Conservation (phyloP, 2,329 filamentous ascomycete genomes). For the Beauveria sp. region DNA sequence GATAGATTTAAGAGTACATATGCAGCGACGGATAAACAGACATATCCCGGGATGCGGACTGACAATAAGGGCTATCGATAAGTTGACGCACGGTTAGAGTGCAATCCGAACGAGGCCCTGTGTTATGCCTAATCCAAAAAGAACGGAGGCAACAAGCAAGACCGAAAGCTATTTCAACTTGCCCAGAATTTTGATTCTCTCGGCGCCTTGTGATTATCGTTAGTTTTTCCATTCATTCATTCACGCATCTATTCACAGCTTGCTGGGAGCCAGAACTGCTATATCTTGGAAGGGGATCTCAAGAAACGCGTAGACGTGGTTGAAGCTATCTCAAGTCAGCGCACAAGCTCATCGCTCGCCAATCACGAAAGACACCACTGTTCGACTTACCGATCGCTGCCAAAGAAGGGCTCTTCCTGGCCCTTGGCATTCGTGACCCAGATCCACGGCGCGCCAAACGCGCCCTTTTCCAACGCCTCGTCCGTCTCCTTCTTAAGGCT, state of each 20-base stretch:
- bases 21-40: constrained; percentile 10
- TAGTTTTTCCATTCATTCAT: too few relatives aligned
- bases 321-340: constrained; percentile 39
- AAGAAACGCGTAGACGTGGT: constrained; percentile 61
- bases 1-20: constrained; percentile 8
- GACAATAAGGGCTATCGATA: constrained; percentile 5
- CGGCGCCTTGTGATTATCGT: too few relatives aligned
- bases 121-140: too few relatives aligned
- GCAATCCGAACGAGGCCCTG: too few relatives aligned
- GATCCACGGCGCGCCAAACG: constrained; percentile 72
- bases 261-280: constrained; percentile 22
- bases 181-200: too few relatives aligned
- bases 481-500: constrained; percentile 50
- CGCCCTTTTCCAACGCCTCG: constrained; percentile 54
- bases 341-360: neutral
- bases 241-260: neutral
- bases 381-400: constrained; percentile 56
- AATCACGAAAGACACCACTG: neutral
- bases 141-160: too few relatives aligned
- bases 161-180: too few relatives aligned
- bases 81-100: too few relatives aligned
- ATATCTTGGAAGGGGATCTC: constrained; percentile 52
- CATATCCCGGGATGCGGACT: constrained; percentile 2
- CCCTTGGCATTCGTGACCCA: constrained; percentile 55
- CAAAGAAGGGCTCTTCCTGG: constrained; percentile 62